Base-by-base conservation (phyloP, 2,329 filamentous ascomycete genomes). In the Davidsoniella eucalypti region DNA sequence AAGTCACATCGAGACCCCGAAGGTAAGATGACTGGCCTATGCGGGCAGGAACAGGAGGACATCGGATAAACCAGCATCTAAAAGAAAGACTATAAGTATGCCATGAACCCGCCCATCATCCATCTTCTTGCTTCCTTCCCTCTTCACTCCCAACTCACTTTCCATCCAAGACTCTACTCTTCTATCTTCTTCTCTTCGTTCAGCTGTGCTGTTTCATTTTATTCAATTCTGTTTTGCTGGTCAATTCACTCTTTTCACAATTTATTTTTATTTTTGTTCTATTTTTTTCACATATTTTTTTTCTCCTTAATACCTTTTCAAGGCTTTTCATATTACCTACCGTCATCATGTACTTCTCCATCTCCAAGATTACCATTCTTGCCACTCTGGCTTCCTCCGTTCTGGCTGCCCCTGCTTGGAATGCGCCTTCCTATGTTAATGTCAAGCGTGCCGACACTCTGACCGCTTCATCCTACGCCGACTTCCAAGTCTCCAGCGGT, bases 401-500 rank as follows among this genome's bases (percentile, higher is more conserved):
- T 39, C 51, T 66, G 23, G 63, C 65, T 53, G 59, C 64, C 53
- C 60, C 67, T 41, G 59, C 58, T 50, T 63, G 63, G 46, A 60
- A 65, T 18, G 61, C 63, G 9, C 55, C 57, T 36, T 36, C 36
- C 36, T 4, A 21, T 4, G 21, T 4, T 33, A 33, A 12, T 5
- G 10, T 33, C 8, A 53, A 48, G 54, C 51, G 51, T 48, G 58
- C 61, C 29, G 60, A 56, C 18, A 55, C 63, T 43, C 58, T 65
- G 44, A 57, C 57, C 1, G 54, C 54, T n/a, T 56, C 58, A 47
- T 29, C 54, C 51, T 66, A 65, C 53, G 55, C 61, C 38, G 55
- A 65, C 33, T 74, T 76, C 60, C 67, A 69, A 55, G 63, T 77
- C 46, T 71, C 71, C 0, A 67, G 66, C 42, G 73, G 73, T 2